phyloP scores from a whole-genome alignment of 805 yeast genomes.

The Monosporozyma servazzii region DNA sequence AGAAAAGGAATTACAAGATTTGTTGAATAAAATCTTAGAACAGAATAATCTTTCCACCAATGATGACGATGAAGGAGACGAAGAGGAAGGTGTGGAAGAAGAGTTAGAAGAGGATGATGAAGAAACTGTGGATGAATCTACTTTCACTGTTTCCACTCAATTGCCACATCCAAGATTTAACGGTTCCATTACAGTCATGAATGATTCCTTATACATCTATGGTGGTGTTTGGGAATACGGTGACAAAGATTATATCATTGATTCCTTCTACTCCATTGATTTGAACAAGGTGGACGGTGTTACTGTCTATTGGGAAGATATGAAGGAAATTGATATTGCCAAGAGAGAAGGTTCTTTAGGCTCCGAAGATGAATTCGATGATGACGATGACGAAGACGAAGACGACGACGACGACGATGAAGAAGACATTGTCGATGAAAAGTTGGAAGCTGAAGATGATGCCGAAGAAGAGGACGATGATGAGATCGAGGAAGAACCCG shows the following conservation, averaged over 20 bases:
- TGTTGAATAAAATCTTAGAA: conserved; percentile 62
- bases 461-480: conserved; percentile 63
- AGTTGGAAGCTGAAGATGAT: conserved; percentile 38
- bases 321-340: conserved; percentile 44
- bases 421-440: conserved; percentile 37
- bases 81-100: conserved; percentile 30
- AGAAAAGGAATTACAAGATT: conserved; percentile 75
- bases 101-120: conserved; percentile 24
- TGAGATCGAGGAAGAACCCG: conserved; percentile 50
- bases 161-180: conserved; percentile 88
- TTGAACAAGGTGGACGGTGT: conserved; percentile 81
- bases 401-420: conserved; percentile 57
- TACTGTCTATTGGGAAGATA: conserved; percentile 83
- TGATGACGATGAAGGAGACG: conserved; percentile 34
- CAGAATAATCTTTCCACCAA: conserved; percentile 63
- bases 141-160: conserved; percentile 33
- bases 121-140: conserved; percentile 22
- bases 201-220: conserved; percentile 71
- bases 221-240: conserved; percentile 90
- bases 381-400: conserved; percentile 64
- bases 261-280: conserved; percentile 80
- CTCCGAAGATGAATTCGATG: conserved; percentile 58
- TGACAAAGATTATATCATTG: conserved; percentile 76
- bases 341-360: conserved; percentile 42
- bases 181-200: conserved; percentile 74